These are phyloP conservation scores for Boechera stricta DNA, from an alignment of 345 rosid genomes.

Conservation along the genomic window DNA sequence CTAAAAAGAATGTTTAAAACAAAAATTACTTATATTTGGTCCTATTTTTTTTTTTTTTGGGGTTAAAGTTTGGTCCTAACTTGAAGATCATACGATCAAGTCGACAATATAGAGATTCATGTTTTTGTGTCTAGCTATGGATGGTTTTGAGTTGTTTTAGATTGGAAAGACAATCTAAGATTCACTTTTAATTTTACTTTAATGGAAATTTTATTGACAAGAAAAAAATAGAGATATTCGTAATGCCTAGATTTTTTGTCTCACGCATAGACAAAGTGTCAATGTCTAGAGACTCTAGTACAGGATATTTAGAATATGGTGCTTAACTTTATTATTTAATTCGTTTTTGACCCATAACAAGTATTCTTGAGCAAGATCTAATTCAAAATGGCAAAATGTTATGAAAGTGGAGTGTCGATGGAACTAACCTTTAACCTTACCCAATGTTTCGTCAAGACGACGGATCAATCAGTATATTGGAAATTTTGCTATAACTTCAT, in stretches of 20 bases:
- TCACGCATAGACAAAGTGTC: conserved; percentile 21
- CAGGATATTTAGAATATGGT: conserved; percentile 33
- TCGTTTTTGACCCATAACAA: conserved; percentile 13
- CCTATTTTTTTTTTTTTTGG: background rate
- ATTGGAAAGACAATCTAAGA: conserved; percentile 24
- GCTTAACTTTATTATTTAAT: conserved; percentile 8
- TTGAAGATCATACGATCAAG: conserved; percentile 14
- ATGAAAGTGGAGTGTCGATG: background rate
- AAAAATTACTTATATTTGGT: too few relatives aligned
- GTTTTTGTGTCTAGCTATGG: conserved; percentile 37
- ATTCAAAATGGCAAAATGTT: background rate
- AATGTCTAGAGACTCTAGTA: conserved; percentile 18
- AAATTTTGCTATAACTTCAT: background rate
- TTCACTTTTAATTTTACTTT: conserved; percentile 19
- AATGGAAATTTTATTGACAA: too few relatives aligned
- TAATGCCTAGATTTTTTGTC: conserved; percentile 20
- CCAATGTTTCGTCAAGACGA: background rate
- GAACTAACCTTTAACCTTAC: background rate
- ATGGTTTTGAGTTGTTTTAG: conserved; percentile 38
- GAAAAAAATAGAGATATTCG: conserved; percentile 22
- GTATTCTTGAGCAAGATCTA: conserved; percentile 4
- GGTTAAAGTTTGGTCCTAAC: background rate
- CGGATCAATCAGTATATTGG: background rate
- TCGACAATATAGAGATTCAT: conserved; percentile 41
- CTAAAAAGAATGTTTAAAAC: too few relatives aligned